Evolutionary conservation across 1,139 yeast genomes (phyloP), one percentile per base, ranked within the genome.

Genomic region (Candida sp.): DNA sequence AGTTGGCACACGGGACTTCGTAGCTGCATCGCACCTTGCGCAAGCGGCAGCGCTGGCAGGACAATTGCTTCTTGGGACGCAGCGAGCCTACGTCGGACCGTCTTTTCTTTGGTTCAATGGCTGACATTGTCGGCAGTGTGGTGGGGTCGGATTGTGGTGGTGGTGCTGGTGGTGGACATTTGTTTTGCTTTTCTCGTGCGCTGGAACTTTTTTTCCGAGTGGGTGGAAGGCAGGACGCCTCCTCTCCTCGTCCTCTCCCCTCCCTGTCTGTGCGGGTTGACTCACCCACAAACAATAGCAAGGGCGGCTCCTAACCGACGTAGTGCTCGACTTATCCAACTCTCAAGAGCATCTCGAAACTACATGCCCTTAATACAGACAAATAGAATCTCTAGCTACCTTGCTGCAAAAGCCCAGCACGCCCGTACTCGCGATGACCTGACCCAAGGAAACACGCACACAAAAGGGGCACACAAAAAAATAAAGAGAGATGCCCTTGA

Each of bases 11-110:
- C 0, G 88, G 88, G 48, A 63, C 66, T 7, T 72, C 74, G 49
- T 73, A 68, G 58, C 80, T 77, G 61, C 88, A 84, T 61, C 80
- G 81, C 56, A 82, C 81, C 59, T 83, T 79, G 47, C 83, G 71
- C n/a, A 68, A 56, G 23, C 86, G 69, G 59, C 87, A 83, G 46
- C 82, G 62, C 58, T 75, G 77, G 59, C 86, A 82, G 46, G 74
- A 68, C 42, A 63, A 52, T 47, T 56, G 47, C 32, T 56, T 57
- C 28, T 31, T 35, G 2, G 41, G 34, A 34, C 34, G 47, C 23
- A 12, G 23, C 5, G 30, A 12, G 2, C 33, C 43, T 12, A 25
- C 42, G 22, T 30, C 27, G 6, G 41, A 11, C 5, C 41, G 28
- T 25, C 12, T 25, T 12, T 38, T 38, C 41, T 25, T 38, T 5